A percentile compares a stretch with the other conserved stretches of the same genome.
These are phyloP conservation scores for Carallia pectinifolia DNA, from an alignment of 345 rosid genomes.

Conservation along the genomic window DNA sequence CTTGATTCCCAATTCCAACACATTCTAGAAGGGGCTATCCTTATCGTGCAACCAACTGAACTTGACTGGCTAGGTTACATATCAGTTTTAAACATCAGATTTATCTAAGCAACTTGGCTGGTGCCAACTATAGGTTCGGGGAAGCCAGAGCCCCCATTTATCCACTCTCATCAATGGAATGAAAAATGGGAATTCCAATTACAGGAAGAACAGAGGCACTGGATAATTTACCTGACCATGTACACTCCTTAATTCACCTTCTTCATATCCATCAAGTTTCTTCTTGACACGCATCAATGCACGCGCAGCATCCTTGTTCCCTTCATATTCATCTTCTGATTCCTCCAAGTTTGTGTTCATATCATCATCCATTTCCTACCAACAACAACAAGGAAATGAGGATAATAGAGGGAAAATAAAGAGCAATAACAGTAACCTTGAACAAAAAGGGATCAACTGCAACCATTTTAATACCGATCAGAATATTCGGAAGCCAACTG, in stretches of 20 bases:
- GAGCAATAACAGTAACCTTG: background rate
- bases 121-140: too few species aligned
- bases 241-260: constrained; percentile 87
- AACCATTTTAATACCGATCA: background rate
- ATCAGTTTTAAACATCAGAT: too few species aligned
- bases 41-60: too few species aligned
- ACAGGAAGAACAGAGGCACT: background rate
- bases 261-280: constrained; percentile 97
- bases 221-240: constrained; percentile 79
- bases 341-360: constrained; percentile 64
- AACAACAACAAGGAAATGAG: constrained; percentile 1
- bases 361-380: constrained; percentile 72
- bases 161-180: too few species aligned
- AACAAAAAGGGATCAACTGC: background rate
- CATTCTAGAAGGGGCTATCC: too few species aligned
- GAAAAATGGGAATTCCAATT: background rate
- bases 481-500: background rate
- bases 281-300: constrained; percentile 93
- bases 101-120: too few species aligned
- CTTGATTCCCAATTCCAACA: too few species aligned
- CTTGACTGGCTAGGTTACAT: too few species aligned
- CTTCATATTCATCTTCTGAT: constrained; percentile 65
- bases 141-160: too few species aligned
- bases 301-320: constrained; percentile 93
- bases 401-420: background rate